Base-by-base conservation (phyloP, 352 stramenopile genomes). In the Globisporangium spiculum region DNA sequence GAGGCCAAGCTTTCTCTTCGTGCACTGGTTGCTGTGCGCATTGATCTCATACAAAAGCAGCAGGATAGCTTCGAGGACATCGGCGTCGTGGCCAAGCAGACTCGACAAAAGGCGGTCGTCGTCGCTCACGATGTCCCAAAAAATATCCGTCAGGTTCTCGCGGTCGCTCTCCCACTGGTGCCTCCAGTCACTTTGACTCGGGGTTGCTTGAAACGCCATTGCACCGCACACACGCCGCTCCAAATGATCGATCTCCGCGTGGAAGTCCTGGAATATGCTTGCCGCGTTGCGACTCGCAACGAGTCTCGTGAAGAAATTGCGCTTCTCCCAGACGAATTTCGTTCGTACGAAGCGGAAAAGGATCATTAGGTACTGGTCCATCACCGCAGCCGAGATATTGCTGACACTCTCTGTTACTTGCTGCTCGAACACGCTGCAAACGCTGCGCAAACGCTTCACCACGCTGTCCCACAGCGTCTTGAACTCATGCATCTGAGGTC, bases 191-290 rank as follows among this genome's bases (percentile, higher is more conserved):
- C 6, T 44, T 52, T 50, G n/a, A 4, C 6, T 22, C 34, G 2
- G 20, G 22, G n/a, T 16, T 44, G 6, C 50, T 20, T 32, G 14
- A 30, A 12, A 3, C 32, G 56, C 5, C 57, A 32, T 2, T 22
- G 50, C 14, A 12, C n/a, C 22, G 8, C 36, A 18, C 1, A 63
- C 38, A 10, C 34, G 20, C 20, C 57, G 34, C 34, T 52, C 16
- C n/a, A 63, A 53, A 63, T 63, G 57, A 22, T 63, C 57, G n/a
- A 63, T 50, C 36, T 63, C 57, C 0, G 36, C 38, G 57, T 63
- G 57, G 57, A 50, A 52, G 32, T 53, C 57, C 38, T 63, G 57
- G 12, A 63, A 52, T 24, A 8, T 27, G 36, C 57, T 63, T 10
- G 57, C n/a, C 4, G 38, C 34, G 7, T 34, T 63, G 32, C 57